Conservation (phyloP, 176 grass and related monocot species). For the Eremochloa ophiuroides region DNA sequence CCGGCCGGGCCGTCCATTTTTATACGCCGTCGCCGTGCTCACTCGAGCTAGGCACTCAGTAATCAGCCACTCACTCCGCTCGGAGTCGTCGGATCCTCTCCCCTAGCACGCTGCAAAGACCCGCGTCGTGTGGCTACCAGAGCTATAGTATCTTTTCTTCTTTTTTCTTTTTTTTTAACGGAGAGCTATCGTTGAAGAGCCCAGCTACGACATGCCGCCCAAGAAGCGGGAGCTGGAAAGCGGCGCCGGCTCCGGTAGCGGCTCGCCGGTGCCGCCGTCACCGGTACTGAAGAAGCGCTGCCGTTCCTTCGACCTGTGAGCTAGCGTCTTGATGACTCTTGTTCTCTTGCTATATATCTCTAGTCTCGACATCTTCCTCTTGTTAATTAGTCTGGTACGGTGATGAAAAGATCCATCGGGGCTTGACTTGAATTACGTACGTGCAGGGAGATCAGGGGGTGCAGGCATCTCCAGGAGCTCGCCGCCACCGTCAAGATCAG, state of each 20-base stretch:
- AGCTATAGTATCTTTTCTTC: too few species aligned
- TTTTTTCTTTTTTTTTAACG: too few species aligned
- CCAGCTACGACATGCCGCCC: not conserved
- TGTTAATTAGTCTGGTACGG: not conserved
- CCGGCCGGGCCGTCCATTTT: too few species aligned
- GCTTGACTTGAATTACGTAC: not conserved
- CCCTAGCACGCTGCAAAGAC: too few species aligned
- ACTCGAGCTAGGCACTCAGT: not conserved
- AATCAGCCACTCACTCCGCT: too few species aligned
- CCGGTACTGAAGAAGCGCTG: not conserved
- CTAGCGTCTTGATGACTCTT: not conserved
- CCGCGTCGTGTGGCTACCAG: too few species aligned
- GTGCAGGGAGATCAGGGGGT: slow-evolving; percentile 32
- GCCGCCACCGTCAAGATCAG: not conserved
- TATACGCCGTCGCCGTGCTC: not conserved
- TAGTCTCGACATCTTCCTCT: not conserved
- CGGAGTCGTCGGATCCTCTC: too few species aligned
- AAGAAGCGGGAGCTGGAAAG: not conserved
- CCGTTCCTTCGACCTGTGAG: slow-evolving; percentile 7
- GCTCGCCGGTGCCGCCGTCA: not conserved
- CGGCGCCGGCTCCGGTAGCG: not conserved
- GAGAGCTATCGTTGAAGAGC: too few species aligned
- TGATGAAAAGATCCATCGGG: not conserved
- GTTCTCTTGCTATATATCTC: not conserved
- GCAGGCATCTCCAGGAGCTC: slow-evolving; percentile 30